Evolutionary conservation across 345 rosid species (phyloP).

Genomic region (Laguncularia racemosa): DNA sequence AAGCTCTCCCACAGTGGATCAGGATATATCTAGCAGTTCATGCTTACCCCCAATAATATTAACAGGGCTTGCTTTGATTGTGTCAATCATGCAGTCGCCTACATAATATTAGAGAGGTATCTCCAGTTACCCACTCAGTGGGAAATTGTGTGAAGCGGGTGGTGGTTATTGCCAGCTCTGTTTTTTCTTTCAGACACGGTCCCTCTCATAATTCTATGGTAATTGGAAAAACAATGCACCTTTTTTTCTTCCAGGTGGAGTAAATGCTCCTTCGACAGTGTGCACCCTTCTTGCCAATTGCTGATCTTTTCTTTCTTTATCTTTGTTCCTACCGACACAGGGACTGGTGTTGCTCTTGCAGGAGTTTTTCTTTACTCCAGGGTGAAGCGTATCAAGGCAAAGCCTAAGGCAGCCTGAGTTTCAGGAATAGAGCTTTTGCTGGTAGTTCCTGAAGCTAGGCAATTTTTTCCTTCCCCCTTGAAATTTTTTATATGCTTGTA

Average conservation of each 20-base stretch:
- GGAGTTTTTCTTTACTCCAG: slow-evolving; percentile 95
- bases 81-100: slow-evolving; percentile 57
- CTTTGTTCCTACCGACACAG: slow-evolving; percentile 24
- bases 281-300: not conserved
- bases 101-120: slow-evolving; percentile 88
- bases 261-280: not conserved
- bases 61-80: not conserved
- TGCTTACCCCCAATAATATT: slow-evolving; percentile 1
- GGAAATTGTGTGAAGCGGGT: slow-evolving; percentile 99
- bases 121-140: slow-evolving; percentile 95
- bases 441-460: slow-evolving; percentile 1
- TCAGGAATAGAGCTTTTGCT: slow-evolving; percentile 3
- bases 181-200: slow-evolving; percentile 89
- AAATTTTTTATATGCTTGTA: not conserved
- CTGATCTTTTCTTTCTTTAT: not conserved
- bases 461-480: not conserved
- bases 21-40: not conserved
- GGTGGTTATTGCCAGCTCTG: slow-evolving; percentile 97
- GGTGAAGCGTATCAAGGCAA: slow-evolving; percentile 17
- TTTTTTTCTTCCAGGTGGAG: not conserved
- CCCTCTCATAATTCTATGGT: slow-evolving; percentile 73
- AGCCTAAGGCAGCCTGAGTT: slow-evolving; percentile 62
- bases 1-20: no score
- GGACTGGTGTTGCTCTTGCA: slow-evolving; percentile 87
- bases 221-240: slow-evolving; percentile 8